Percentiles rank a stretch among this genome's conserved stretches.
phyloP scores from a whole-genome alignment of 139 green algal genomes.

The Chlamydomonas sp. region DNA sequence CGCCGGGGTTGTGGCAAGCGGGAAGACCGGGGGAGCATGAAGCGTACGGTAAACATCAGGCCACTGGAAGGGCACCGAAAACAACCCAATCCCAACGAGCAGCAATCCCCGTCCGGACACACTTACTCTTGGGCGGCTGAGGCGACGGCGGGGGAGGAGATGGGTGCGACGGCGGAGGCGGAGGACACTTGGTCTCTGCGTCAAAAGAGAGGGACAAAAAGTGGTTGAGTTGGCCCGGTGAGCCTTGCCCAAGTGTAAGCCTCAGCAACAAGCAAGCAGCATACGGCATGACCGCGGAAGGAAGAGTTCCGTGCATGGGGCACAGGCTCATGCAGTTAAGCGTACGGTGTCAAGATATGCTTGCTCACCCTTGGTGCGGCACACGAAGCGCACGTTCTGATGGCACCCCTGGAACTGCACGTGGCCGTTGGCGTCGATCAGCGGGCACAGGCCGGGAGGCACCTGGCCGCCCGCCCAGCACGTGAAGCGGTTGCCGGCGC shows the following conservation, averaged over 20 bases:
- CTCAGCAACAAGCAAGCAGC: neutral
- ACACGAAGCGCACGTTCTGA: slow-evolving; percentile 11
- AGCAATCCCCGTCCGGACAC: too few relatives aligned
- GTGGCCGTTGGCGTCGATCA: neutral
- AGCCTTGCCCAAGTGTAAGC: neutral
- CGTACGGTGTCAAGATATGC: too few relatives aligned
- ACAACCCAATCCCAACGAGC: too few relatives aligned
- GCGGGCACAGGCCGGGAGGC: neutral
- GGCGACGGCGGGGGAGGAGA: neutral
- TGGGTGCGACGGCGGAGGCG: neutral
- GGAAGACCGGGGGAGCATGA: too few relatives aligned
- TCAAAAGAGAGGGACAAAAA: too few relatives aligned
- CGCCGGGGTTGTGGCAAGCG: too few relatives aligned
- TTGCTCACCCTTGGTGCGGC: neutral
- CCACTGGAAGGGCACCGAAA: too few relatives aligned
- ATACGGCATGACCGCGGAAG: neutral
- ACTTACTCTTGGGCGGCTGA: neutral
- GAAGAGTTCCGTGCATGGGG: neutral
- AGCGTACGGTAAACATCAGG: too few relatives aligned
- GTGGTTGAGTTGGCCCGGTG: neutral
- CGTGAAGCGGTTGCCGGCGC: neutral
- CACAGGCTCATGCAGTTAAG: neutral
- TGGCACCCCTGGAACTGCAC: neutral
- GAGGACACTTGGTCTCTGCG: neutral
- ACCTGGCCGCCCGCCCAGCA: neutral